Evolutionary conservation across 805 yeast species (phyloP).

Genomic region (Kodamaea sagamina): DNA sequence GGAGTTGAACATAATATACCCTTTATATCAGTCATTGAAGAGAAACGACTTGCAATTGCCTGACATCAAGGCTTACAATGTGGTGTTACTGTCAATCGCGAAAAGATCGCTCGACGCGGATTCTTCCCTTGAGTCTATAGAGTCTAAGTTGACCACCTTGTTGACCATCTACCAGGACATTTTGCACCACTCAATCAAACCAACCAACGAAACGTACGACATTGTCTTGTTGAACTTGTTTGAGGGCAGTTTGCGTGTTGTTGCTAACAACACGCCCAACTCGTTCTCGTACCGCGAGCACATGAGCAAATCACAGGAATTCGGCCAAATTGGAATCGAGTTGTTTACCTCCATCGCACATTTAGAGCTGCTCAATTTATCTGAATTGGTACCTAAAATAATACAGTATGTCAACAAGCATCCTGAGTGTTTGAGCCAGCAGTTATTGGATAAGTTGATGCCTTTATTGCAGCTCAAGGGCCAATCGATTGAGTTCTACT

Average conservation of each 20-base stretch:
- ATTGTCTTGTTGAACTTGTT: constrained; percentile 51
- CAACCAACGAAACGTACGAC: constrained; percentile 56
- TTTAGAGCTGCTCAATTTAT: constrained; percentile 34
- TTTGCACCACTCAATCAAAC: constrained; percentile 50
- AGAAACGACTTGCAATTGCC: constrained; percentile 47
- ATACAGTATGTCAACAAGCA: constrained; percentile 30
- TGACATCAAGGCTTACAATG: constrained; percentile 51
- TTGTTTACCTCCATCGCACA: constrained; percentile 49
- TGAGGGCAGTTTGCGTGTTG: constrained; percentile 41
- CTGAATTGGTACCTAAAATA: constrained; percentile 36
- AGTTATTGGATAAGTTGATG: constrained; percentile 20
- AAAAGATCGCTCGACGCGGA: constrained; percentile 46
- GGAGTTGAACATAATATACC: constrained; percentile 37
- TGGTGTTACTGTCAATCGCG: constrained; percentile 56
- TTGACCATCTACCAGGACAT: constrained; percentile 70
- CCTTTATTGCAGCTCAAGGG: constrained; percentile 31
- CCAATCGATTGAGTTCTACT: constrained; percentile 23
- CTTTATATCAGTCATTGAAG: constrained; percentile 42
- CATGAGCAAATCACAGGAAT: constrained; percentile 43
- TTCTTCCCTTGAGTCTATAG: constrained; percentile 40
- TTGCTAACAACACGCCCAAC: constrained; percentile 5
- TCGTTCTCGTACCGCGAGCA: constrained; percentile 5
- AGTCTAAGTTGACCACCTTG: constrained; percentile 60
- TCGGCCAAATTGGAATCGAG: constrained; percentile 46
- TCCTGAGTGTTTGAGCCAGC: constrained; percentile 30